phyloP scores from a whole-genome alignment of 805 yeast species.

The Priceomyces melissophilus region DNA sequence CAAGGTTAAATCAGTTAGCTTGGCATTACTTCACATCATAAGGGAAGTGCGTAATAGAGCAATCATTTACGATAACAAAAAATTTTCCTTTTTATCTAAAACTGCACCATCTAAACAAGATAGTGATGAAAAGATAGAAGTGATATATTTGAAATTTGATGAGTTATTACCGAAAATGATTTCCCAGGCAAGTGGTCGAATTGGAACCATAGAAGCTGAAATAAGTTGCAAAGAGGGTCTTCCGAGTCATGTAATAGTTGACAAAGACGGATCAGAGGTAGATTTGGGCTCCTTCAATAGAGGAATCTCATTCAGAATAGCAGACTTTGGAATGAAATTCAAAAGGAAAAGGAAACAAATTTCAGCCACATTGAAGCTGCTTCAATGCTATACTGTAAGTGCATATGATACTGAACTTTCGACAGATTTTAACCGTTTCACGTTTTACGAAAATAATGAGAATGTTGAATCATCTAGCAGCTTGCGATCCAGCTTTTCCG shows the following conservation, averaged over 20 bases:
- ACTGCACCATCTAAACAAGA: neutral
- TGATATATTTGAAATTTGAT: slow-evolving; percentile 23
- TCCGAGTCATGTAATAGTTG: slow-evolving; percentile 28
- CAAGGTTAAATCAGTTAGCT: slow-evolving; percentile 32
- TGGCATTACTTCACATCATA: slow-evolving; percentile 33
- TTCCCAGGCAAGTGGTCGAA: slow-evolving; percentile 2
- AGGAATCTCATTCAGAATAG: slow-evolving; percentile 31
- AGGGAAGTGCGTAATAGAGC: slow-evolving; percentile 28
- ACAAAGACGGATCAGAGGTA: slow-evolving; percentile 20
- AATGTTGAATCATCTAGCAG: neutral
- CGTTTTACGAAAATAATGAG: slow-evolving; percentile 5
- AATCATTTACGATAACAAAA: slow-evolving; percentile 21
- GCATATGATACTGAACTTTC: slow-evolving; percentile 34
- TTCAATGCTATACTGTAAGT: slow-evolving; percentile 36
- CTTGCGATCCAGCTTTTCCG: slow-evolving; percentile 26
- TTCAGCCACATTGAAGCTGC: slow-evolving; percentile 13
- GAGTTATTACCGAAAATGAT: slow-evolving; percentile 27
- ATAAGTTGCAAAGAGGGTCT: slow-evolving; percentile 34
- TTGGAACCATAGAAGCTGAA: too few species aligned
- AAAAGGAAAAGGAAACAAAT: slow-evolving; percentile 20
- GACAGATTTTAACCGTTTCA: slow-evolving; percentile 29
- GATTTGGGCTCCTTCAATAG: slow-evolving; percentile 36
- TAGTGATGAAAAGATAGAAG: slow-evolving; percentile 3
- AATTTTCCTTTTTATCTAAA: slow-evolving; percentile 13
- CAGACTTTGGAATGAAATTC: slow-evolving; percentile 19